Evolutionary conservation across 2,329 filamentous ascomycete species (phyloP), one percentile per base, ranked within the genome.

Genomic region (Alternaria conjuncta): DNA sequence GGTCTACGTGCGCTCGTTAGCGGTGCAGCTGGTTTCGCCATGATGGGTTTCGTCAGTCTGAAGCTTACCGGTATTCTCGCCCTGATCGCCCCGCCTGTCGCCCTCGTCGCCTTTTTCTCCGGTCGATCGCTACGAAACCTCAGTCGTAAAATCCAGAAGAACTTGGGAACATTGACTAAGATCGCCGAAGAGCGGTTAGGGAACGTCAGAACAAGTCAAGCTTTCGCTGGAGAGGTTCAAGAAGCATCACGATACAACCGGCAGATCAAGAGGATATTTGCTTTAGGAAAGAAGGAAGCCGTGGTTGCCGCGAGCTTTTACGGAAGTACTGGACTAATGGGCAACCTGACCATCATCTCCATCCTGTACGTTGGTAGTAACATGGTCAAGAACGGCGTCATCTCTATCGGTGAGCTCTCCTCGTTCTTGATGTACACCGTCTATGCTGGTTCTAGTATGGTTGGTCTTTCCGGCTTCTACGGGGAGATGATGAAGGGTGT

Each of bases 401-500:
- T 99, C 83, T 93, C 89, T 8, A 90, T 98, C 51, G 96, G 96
- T 71, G 95, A 99, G 69, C 83, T 99, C 46, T 96, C 96, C 1
- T 97, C 94, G 0, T 99, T 99, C 81, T 87, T 99, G 83, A 98
- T 99, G 95, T 99, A 98, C 80, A 97, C 94, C 4, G 95, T 93
- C 4, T 98, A 90, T 71, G 89, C 89, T 57, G 89, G 89, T 18
- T 96, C 92, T 53, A 97, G 93, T 80, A 87, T 99, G 67, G 97
- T 98, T 71, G 96, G 96, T 5, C 85, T 99, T 2, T 97, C 94
- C 5, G 93, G 92, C 60, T 99, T 99, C 82, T 99, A 97, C 81
- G 97, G 94, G 0, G 96, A 99, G 78, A 86, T 99, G 65, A 99
- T 99, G 96, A 99, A 99, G 81, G 96, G 96, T 45, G 95, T 97